These are phyloP conservation scores for Amorphotheca resinae DNA, from an alignment of 495 filamentous ascomycete genomes.

Conservation along the genomic window DNA sequence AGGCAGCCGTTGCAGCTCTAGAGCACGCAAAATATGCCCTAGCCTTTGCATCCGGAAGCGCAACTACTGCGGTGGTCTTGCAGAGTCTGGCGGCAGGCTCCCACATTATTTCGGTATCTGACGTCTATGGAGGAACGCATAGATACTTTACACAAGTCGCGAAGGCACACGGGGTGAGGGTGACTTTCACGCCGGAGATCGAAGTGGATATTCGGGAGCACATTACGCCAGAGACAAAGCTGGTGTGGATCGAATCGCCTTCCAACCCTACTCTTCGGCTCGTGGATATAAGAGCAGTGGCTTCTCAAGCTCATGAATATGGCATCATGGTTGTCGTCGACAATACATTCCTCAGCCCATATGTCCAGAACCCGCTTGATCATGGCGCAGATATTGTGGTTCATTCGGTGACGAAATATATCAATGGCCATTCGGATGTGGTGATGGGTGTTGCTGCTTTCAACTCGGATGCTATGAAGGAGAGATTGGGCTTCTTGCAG, in stretches of 20 bases:
- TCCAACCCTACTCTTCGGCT: constrained; percentile 87
- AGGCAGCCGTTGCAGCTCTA: constrained; percentile 77
- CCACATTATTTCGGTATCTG: constrained; percentile 89
- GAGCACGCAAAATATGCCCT: constrained; percentile 89
- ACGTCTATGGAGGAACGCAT: constrained; percentile 96
- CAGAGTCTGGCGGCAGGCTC: constrained; percentile 86
- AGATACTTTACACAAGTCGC: constrained; percentile 99
- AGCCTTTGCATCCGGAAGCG: constrained; percentile 89
- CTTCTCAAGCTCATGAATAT: constrained; percentile 68
- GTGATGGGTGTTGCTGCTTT: constrained; percentile 96
- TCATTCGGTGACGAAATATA: constrained; percentile 99
- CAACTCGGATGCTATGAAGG: constrained; percentile 66
- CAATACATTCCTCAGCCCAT: constrained; percentile 95
- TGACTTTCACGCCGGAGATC: constrained; percentile 85
- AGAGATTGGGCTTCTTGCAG: constrained; percentile 78
- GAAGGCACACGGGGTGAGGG: constrained; percentile 81
- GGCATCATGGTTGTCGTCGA: constrained; percentile 94
- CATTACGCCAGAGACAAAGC: constrained; percentile 80
- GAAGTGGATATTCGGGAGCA: constrained; percentile 73
- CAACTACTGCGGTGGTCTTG: constrained; percentile 82
- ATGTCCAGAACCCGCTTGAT: constrained; percentile 89
- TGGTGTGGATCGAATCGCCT: constrained; percentile 95
- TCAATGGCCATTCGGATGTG: constrained; percentile 97
- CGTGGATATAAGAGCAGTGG: constrained; percentile 82
- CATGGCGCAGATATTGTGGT: constrained; percentile 96